phyloP scores from a whole-genome alignment of 768 basidiomycete species.

The Rubroboletus pulcherrimus region DNA sequence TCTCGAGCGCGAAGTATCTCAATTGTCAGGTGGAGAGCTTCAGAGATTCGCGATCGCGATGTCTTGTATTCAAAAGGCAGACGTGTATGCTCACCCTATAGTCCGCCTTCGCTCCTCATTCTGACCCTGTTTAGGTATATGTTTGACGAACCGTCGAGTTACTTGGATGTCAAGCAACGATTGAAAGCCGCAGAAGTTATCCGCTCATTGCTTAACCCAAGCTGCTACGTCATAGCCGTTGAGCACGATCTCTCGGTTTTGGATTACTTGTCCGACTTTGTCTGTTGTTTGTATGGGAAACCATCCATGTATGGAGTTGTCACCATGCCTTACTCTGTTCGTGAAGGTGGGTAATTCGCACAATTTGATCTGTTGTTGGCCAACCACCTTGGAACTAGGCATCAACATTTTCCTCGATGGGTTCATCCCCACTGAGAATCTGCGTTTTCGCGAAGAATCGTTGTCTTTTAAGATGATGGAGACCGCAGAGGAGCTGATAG shows the following conservation, averaged over 20 bases:
- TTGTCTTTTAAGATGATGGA: conserved; percentile 98
- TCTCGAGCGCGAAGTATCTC: conserved; percentile 75
- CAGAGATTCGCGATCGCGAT: conserved; percentile 98
- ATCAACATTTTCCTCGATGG: conserved; percentile 99
- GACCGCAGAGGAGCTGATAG: conserved; percentile 84
- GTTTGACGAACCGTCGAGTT: conserved; percentile 99
- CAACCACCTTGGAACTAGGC: conserved; percentile 42
- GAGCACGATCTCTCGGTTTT: conserved; percentile 99
- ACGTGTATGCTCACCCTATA: conserved; percentile 64
- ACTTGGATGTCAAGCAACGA: conserved; percentile 95
- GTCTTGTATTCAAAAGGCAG: conserved; percentile 91
- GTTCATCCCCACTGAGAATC: conserved; percentile 96
- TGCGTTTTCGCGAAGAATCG: conserved; percentile 95
- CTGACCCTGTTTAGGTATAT: conserved; percentile 64
- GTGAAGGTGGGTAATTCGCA: conserved; percentile 66
- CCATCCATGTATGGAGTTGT: conserved; percentile 98
- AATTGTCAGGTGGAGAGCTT: conserved; percentile 94
- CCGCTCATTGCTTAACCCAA: conserved; percentile 74
- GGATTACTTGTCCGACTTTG: conserved; percentile 97
- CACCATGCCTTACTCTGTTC: conserved; percentile 96
- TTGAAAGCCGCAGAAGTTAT: conserved; percentile 94
- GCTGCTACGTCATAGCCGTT: conserved; percentile 93
- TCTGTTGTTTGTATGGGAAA: conserved; percentile 97
- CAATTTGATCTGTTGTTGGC: neutral
- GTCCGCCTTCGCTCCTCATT: neutral